A percentile compares a stretch with the other conserved stretches of the same genome.
These are phyloP conservation scores for Penicillium olsonii DNA, from an alignment of 2,329 filamentous ascomycete species.

Conservation along the genomic window DNA sequence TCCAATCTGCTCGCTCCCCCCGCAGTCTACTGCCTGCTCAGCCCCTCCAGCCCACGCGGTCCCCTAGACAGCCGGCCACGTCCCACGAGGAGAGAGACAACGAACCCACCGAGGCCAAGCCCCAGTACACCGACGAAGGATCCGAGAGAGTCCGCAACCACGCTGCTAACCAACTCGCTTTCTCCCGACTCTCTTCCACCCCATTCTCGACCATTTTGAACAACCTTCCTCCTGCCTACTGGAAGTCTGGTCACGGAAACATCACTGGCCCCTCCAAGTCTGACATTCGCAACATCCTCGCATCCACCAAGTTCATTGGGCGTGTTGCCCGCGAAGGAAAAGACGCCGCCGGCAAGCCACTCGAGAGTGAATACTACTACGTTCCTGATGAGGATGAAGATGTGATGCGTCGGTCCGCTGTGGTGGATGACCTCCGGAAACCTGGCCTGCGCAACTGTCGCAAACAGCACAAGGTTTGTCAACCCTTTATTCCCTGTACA, in stretches of 20 bases:
- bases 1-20: conserved; percentile 40
- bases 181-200: conserved; percentile 86
- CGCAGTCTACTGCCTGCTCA: conserved; percentile 31
- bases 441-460: conserved; percentile 85
- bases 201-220: conserved; percentile 86
- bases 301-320: conserved; percentile 75
- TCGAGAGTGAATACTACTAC: conserved; percentile 98
- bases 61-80: conserved; percentile 30
- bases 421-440: conserved; percentile 83
- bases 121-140: conserved; percentile 26
- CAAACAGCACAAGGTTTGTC: conserved; percentile 92
- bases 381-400: conserved; percentile 84
- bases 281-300: conserved; percentile 70
- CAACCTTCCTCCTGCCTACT: conserved; percentile 70
- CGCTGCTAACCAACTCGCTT: conserved; percentile 91
- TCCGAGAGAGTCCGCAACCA: conserved; percentile 65
- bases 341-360: conserved; percentile 86
- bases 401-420: conserved; percentile 73
- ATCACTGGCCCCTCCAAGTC: conserved; percentile 57
- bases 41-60: conserved; percentile 36
- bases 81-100: conserved; percentile 21
- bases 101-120: conserved; percentile 21
- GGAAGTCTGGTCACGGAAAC: conserved; percentile 52
- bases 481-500: neutral
- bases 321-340: conserved; percentile 90